These are phyloP conservation scores for Daldinia vernicosa DNA, from an alignment of 495 filamentous ascomycete species.

Conservation along the genomic window DNA sequence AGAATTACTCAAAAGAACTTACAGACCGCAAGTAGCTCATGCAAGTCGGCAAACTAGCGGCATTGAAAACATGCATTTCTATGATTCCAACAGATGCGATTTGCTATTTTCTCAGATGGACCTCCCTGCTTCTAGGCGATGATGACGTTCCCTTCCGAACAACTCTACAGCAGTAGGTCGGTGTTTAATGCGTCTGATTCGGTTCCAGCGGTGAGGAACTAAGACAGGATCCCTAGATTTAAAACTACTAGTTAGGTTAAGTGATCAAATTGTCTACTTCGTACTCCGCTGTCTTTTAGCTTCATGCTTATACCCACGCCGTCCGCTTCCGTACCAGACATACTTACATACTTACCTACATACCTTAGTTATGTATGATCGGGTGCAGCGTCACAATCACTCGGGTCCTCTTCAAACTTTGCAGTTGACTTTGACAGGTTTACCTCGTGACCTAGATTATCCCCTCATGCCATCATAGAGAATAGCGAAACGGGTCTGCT, in stretches of 20 bases:
- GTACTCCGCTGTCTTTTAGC: background rate
- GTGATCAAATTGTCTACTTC: background rate
- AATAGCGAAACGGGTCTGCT: constrained; percentile 23
- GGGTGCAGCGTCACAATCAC: constrained; percentile 13
- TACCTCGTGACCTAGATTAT: constrained; percentile 20
- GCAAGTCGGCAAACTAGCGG: constrained; percentile 32
- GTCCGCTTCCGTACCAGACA: background rate
- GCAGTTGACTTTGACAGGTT: background rate
- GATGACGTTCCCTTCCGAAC: background rate
- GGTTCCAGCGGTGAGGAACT: constrained; percentile 27
- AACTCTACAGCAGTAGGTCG: background rate
- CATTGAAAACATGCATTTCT: constrained; percentile 27
- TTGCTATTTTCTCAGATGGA: background rate
- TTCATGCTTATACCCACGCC: background rate
- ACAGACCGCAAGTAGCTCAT: constrained; percentile 11
- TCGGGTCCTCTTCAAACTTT: constrained; percentile 2
- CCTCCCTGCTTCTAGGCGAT: background rate
- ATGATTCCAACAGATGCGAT: background rate
- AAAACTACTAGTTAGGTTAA: background rate
- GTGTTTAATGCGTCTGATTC: background rate
- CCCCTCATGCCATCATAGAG: constrained; percentile 16
- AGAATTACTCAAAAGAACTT: constrained; percentile 4
- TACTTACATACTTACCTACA: background rate
- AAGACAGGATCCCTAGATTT: constrained; percentile 13
- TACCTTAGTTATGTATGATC: constrained; percentile 20